phyloP scores from a whole-genome alignment of 768 basidiomycete species.

The Tremella fuciformis region DNA sequence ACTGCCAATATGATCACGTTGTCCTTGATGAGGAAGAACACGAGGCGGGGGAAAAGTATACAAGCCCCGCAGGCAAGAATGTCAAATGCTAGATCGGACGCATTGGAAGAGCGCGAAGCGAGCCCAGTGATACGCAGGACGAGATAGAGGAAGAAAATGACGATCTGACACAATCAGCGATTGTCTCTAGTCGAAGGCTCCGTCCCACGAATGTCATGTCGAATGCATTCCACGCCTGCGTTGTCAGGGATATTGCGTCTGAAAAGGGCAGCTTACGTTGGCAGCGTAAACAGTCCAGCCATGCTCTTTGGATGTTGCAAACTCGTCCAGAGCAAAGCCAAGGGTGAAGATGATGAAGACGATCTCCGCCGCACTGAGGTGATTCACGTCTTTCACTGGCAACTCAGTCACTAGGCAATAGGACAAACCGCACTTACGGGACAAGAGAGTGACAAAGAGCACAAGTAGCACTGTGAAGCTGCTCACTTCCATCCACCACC shows the following conservation, averaged over 20 bases:
- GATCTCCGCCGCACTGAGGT: constrained; percentile 63
- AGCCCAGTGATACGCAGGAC: constrained; percentile 51
- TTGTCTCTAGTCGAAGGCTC: background rate
- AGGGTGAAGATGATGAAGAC: constrained; percentile 71
- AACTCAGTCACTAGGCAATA: background rate
- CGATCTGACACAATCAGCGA: constrained; percentile 53
- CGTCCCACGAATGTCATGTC: constrained; percentile 55
- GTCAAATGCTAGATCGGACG: constrained; percentile 49
- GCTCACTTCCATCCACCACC: constrained; percentile 61
- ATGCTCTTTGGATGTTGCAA: constrained; percentile 79
- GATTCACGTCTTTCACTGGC: constrained; percentile 60
- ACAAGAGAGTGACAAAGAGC: constrained; percentile 70
- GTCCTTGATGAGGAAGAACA: constrained; percentile 51
- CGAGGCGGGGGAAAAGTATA: constrained; percentile 50
- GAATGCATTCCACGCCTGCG: constrained; percentile 85
- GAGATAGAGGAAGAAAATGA: constrained; percentile 53
- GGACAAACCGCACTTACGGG: constrained; percentile 59
- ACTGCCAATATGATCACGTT: constrained; percentile 51
- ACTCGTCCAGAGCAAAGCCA: constrained; percentile 81
- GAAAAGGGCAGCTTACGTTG: constrained; percentile 57
- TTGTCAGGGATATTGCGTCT: background rate
- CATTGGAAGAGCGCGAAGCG: constrained; percentile 32
- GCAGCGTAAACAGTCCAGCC: constrained; percentile 87
- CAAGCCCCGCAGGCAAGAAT: constrained; percentile 50
- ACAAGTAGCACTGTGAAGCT: constrained; percentile 69